Percentiles rank a stretch among this genome's conserved stretches.
Evolutionary conservation across 768 basidiomycete genomes (phyloP).

Genomic region (Chiua virens): DNA sequence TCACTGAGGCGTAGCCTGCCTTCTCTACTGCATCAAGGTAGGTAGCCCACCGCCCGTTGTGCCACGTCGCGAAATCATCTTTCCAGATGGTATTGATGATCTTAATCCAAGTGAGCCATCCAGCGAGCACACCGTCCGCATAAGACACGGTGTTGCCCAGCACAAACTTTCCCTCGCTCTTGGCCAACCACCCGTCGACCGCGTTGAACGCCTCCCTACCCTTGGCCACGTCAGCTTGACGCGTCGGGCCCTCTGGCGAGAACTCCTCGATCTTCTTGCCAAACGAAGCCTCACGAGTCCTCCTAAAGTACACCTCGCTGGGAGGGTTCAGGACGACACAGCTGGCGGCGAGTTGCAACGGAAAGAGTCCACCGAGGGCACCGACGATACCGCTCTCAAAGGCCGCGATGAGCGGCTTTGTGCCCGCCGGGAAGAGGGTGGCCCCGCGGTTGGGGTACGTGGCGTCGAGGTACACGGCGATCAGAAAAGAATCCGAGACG

Average conservation of each 20-base stretch:
- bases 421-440: conserved; percentile 41
- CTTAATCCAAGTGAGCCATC: conserved; percentile 37
- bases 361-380: conserved; percentile 11
- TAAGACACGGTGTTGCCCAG: conserved; percentile 35
- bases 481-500: conserved; percentile 41
- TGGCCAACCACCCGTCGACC: conserved; percentile 33
- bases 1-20: conserved; percentile 29
- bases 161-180: conserved; percentile 31
- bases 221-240: conserved; percentile 28
- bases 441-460: conserved; percentile 37
- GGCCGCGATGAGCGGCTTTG: conserved; percentile 39
- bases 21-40: conserved; percentile 31
- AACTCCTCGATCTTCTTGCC: conserved; percentile 39
- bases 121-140: conserved; percentile 37
- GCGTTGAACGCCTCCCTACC: conserved; percentile 22
- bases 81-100: conserved; percentile 33
- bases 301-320: conserved; percentile 35
- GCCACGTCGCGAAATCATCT: conserved; percentile 34
- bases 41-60: conserved; percentile 40
- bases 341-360: conserved; percentile 14
- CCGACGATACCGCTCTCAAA: conserved; percentile 28
- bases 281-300: conserved; percentile 31
- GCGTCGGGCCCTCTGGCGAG: conserved; percentile 28
- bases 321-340: conserved; percentile 21
- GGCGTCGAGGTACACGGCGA: conserved; percentile 47